Percentiles rank a stretch among this genome's conserved stretches.
phyloP scores from a whole-genome alignment of 257 asterid genomes.

The Solanum phureja region DNA sequence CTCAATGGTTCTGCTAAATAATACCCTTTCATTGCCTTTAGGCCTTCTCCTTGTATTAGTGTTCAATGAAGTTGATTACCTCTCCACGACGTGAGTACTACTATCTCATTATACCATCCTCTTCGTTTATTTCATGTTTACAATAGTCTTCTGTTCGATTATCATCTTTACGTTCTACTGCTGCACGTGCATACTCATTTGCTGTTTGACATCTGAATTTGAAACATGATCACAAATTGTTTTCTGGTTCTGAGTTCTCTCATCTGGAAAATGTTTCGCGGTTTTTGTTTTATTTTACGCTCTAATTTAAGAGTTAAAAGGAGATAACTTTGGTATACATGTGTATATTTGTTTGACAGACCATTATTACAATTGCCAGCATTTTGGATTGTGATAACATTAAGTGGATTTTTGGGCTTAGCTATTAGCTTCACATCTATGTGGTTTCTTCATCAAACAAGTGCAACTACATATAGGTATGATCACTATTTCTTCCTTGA shows the following conservation, averaged over 20 bases:
- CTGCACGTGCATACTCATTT: background rate
- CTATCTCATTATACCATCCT: background rate
- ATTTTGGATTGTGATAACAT: slow-evolving; percentile 71
- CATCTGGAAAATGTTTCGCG: background rate
- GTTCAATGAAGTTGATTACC: slow-evolving; percentile 72
- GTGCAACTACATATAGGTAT: slow-evolving; percentile 87
- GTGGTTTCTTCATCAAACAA: slow-evolving; percentile 98
- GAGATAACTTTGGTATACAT: background rate
- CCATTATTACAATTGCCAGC: slow-evolving; percentile 61
- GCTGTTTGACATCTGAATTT: too few relatives aligned
- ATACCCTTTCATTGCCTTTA: slow-evolving; percentile 74
- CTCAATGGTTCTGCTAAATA: slow-evolving; percentile 89
- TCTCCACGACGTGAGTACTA: slow-evolving; percentile 59
- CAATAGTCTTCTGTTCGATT: background rate
- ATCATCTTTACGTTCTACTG: background rate
- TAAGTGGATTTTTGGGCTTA: slow-evolving; percentile 81
- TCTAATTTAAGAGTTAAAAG: background rate
- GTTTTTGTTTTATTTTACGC: background rate
- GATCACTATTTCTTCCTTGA: background rate
- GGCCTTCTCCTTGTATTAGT: slow-evolving; percentile 53
- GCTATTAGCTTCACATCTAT: slow-evolving; percentile 91
- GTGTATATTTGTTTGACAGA: slow-evolving; percentile 23
- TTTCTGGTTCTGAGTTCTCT: background rate
- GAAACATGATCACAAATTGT: too few relatives aligned
- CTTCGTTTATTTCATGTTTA: background rate